A percentile compares a stretch with the other conserved stretches of the same genome.
Evolutionary conservation across 2,329 filamentous ascomycete species (phyloP).

Genomic region (Aspergillus ochraceus): DNA sequence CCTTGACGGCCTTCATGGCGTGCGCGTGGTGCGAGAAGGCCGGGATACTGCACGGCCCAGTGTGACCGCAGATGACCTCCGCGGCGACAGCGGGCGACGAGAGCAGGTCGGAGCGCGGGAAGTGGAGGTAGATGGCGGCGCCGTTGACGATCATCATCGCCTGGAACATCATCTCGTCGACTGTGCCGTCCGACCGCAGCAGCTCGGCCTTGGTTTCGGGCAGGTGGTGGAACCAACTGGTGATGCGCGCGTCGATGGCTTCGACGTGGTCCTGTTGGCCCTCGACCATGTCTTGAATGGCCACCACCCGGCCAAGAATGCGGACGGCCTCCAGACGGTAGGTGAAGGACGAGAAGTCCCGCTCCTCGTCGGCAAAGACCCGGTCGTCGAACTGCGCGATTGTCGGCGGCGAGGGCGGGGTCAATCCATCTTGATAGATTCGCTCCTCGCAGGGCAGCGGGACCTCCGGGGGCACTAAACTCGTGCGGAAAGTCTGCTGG

Average conservation of each 20-base stretch:
- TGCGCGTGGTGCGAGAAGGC: slow-evolving; percentile 53
- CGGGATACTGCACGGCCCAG: slow-evolving; percentile 38
- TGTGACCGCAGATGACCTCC: slow-evolving; percentile 50
- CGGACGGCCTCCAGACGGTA: slow-evolving; percentile 81
- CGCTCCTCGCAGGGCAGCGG: slow-evolving; percentile 79
- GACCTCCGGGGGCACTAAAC: slow-evolving; percentile 68
- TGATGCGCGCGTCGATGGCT: slow-evolving; percentile 57
- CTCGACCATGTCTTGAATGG: slow-evolving; percentile 37
- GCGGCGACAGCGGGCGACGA: slow-evolving; percentile 52
- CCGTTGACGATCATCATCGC: slow-evolving; percentile 74
- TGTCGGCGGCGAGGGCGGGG: slow-evolving; percentile 59
- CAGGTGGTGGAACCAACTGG: slow-evolving; percentile 78
- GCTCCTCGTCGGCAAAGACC: slow-evolving; percentile 69
- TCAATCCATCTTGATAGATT: slow-evolving; percentile 56
- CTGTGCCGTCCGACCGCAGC: slow-evolving; percentile 66
- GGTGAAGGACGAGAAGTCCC: slow-evolving; percentile 75
- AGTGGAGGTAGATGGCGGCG: slow-evolving; percentile 71
- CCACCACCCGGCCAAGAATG: slow-evolving; percentile 74
- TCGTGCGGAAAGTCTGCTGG: slow-evolving; percentile 59
- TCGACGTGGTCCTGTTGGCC: slow-evolving; percentile 58
- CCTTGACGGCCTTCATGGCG: slow-evolving; percentile 76
- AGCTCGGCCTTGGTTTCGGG: slow-evolving; percentile 70
- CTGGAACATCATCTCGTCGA: slow-evolving; percentile 91
- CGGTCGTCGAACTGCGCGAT: slow-evolving; percentile 75
- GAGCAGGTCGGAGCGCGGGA: slow-evolving; percentile 71